Base-by-base conservation (phyloP, 768 basidiomycete species). In the Mycena galopus region DNA sequence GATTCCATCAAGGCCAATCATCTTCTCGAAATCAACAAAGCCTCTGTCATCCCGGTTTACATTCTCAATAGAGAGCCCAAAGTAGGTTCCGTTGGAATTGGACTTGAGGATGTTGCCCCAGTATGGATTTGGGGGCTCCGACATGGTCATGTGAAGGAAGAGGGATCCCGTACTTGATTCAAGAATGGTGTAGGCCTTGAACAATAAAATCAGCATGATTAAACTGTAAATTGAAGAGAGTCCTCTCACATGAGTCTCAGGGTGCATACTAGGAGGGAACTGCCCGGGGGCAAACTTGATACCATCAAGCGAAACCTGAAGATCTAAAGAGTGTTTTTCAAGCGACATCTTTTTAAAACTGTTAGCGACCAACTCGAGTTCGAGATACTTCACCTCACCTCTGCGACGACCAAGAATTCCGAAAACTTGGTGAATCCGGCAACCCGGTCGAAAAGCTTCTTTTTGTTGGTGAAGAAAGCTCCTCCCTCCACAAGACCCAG, bases 71-170 rank as follows among this genome's bases (percentile, higher is more conserved):
- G 96, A 95, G 14, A 96, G 80, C 25, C 94, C 92, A 79, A 96
- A 99, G 85, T 98, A 98, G 0, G 98, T 99, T 42, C 98, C 98
- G 77, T 99, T 99, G 33, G 94, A 98, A 81, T 99, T 99, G 32
- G 97, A 98, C 82, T 97, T 97, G 71, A 96, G 88, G 75, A 99
- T 92, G 78, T 90, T 93, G 39, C 98, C 98, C 92, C 94, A 99
- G 79, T 86, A 93, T 3, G 92, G 94, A 25, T 85, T 87, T 0
- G 89, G 87, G 19, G 86, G 83, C 70, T 94, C 91, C 23, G 94
- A 95, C 86, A 94, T 97, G 0, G 98, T 99, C 87, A 97, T 93
- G 77, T 97, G 97, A 14, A 99, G 81, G 90, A 99, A 99, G 73
- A 99, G 90, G 0, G 97, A 90, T 63, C 93, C 91, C 0, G 98